phyloP scores from a whole-genome alignment of 176 grass and related monocot genomes.

The Coix lacrymajobi region DNA sequence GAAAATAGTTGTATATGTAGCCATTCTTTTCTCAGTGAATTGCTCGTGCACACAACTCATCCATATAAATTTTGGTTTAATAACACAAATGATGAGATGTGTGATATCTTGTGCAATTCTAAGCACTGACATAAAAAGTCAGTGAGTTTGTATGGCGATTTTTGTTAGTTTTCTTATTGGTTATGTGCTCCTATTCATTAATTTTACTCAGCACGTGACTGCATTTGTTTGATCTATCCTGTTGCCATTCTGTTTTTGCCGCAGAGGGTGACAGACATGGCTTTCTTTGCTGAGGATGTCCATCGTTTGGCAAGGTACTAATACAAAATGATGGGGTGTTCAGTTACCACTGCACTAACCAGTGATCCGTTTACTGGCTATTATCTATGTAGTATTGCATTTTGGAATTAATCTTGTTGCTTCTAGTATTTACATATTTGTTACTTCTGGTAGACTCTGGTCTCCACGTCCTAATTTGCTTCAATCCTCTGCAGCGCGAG shows the following conservation, averaged over 20 bases:
- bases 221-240: constrained; percentile 21
- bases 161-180: not conserved
- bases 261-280: constrained; percentile 99
- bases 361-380: not conserved
- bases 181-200: not conserved
- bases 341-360: not conserved
- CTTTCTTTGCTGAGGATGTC: constrained; percentile 99
- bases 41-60: not conserved
- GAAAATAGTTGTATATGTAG: not conserved
- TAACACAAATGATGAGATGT: not conserved
- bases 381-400: not conserved
- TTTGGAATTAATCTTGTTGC: not conserved
- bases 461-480: constrained; percentile 12
- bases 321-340: constrained; percentile 21
- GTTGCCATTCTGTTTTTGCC: constrained; percentile 31
- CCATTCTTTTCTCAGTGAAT: not conserved
- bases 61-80: not conserved
- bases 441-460: not conserved
- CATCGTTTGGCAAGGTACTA: constrained; percentile 96
- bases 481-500: constrained; percentile 56
- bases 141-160: not conserved
- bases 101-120: not conserved
- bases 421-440: not conserved
- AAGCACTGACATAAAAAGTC: not conserved
- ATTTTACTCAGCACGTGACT: not conserved